These are phyloP conservation scores for Violaceomyces palustris DNA, from an alignment of 1,284 basidiomycete genomes.

Conservation along the genomic window DNA sequence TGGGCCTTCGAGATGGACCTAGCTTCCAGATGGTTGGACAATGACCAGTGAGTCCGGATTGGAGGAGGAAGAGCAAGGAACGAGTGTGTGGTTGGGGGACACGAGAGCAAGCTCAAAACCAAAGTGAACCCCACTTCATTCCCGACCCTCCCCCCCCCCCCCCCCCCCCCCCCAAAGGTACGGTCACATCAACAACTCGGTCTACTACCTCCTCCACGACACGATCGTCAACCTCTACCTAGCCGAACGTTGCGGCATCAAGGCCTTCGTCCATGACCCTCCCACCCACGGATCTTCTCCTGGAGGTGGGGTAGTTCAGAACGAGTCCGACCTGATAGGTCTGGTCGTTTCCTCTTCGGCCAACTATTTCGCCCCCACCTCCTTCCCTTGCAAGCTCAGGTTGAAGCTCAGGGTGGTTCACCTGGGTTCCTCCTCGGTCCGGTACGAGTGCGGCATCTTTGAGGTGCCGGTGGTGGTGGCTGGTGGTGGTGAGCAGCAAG, in stretches of 20 bases:
- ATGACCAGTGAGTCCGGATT: constrained; percentile 24
- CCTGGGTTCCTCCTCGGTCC: constrained; percentile 23
- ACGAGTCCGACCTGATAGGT: constrained; percentile 13
- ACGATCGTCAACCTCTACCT: constrained; percentile 33
- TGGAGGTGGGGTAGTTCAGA: neutral
- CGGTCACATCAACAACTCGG: constrained; percentile 36
- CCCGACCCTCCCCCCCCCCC: neutral
- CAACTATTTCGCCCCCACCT: constrained; percentile 27
- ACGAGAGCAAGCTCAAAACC: neutral
- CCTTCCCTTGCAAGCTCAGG: constrained; percentile 18
- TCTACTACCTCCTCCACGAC: constrained; percentile 32
- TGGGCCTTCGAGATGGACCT: no score
- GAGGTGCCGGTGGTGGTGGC: constrained; percentile 1
- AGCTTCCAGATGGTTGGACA: constrained; percentile 42
- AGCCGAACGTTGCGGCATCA: constrained; percentile 18
- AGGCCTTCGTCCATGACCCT: constrained; percentile 14
- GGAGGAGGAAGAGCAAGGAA: neutral
- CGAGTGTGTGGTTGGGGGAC: no score
- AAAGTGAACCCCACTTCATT: neutral
- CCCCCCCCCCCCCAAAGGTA: constrained; percentile 6
- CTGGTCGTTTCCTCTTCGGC: constrained; percentile 29
- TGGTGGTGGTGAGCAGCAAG: constrained; percentile 1
- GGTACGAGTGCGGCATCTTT: constrained; percentile 26
- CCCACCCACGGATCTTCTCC: neutral
- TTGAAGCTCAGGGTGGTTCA: constrained; percentile 19